phyloP scores from a whole-genome alignment of 1,284 basidiomycete species.

The Ustilago hordei region DNA sequence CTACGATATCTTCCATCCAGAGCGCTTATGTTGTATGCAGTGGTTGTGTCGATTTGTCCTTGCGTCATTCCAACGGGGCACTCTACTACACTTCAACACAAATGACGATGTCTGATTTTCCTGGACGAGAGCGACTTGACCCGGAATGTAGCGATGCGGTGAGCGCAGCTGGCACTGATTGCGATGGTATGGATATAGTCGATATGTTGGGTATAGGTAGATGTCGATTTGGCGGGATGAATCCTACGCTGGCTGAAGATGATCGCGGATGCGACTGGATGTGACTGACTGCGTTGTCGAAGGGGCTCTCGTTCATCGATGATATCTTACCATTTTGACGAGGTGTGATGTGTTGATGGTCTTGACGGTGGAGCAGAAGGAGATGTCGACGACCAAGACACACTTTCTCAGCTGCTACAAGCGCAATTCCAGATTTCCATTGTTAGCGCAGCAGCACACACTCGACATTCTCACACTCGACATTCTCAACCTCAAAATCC shows the following conservation, averaged over 20 bases:
- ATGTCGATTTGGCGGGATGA: neutral
- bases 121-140: neutral
- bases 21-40: neutral
- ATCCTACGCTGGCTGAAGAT: neutral
- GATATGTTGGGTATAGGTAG: neutral
- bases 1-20: neutral
- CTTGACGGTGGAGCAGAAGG: constrained; percentile 52
- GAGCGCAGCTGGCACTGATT: neutral
- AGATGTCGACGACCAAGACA: constrained; percentile 6
- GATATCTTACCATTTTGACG: constrained; percentile 57
- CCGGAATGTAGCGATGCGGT: neutral
- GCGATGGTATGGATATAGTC: neutral
- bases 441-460: constrained; percentile 5
- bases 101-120: neutral
- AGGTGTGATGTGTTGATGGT: constrained; percentile 50
- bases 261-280: neutral
- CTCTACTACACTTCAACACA: neutral
- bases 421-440: constrained; percentile 5
- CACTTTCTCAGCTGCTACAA: neutral
- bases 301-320: constrained; percentile 16
- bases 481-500: neutral
- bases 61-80: neutral
- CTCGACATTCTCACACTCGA: neutral
- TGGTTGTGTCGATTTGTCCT: neutral
- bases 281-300: constrained; percentile 28